Base-by-base conservation (phyloP, 495 filamentous ascomycete species). In the Talaromyces nanjingensis region DNA sequence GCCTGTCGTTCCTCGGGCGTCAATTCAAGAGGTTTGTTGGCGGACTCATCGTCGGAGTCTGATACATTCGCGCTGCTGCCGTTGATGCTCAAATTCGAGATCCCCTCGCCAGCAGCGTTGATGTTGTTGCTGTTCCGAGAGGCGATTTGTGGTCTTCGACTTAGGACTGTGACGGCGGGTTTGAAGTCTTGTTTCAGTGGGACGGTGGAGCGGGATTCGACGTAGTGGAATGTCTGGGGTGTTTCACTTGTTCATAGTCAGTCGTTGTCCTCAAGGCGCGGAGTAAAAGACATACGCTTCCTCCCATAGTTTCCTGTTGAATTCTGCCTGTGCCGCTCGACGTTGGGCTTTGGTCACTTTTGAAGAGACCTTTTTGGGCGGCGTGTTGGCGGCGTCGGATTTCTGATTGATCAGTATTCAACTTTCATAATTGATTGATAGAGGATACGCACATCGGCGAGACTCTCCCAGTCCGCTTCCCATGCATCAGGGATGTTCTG, bases 401-500 rank as follows among this genome's bases (percentile, higher is more conserved):
- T 72, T 73, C 64, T 81, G 68, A 62, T 74, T 49, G 45, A 18
- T 49, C 18, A 49, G 45, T 47, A 47, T 4, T n/a, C 16, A 47
- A 20, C 1, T 47, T 18, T 47, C 42, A 18, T 25, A 31, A 4
- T 37, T 24, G 22, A 57, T 29, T 3, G 33, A 24, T 25, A 62
- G 20, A 9, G 31, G 39, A 42, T 22, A 71, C 76, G 64, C 77
- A 88, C 86, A 77, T 96, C 91, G 42, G 89, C 91, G 70, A 89
- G 80, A 5, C 76, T 77, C 71, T 92, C 89, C 91, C 91, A 97
- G 68, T 96, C 90, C 66, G 93, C 91, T 63, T 91, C 92, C 92
- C 92, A 97, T 55, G 90, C 91, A 71, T 96, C 86, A 33, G 91
- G 87, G 63, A 86, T 74, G 47, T 70, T 68, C 63, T 74, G 75